These are phyloP conservation scores for Tardiomyces blankii DNA, from an alignment of 1,139 yeast genomes.

Conservation along the genomic window DNA sequence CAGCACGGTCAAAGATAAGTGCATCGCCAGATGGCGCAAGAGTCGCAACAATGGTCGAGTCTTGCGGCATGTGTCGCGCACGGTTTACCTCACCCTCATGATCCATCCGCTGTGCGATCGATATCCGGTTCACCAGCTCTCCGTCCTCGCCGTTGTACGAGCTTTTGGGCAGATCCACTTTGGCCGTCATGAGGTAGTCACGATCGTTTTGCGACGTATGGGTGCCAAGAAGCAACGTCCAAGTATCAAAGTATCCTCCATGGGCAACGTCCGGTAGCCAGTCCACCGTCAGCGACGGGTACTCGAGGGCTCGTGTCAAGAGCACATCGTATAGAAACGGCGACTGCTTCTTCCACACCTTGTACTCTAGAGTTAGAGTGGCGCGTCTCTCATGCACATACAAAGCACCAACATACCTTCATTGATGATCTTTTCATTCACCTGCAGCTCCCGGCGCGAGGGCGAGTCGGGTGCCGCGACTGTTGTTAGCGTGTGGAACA, in stretches of 20 bases:
- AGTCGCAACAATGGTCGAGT: slow-evolving; percentile 60
- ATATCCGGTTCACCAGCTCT: slow-evolving; percentile 24
- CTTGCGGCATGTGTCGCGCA: slow-evolving; percentile 80
- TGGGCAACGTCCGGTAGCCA: slow-evolving; percentile 27
- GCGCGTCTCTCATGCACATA: neutral
- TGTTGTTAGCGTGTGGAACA: neutral
- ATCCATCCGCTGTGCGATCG: slow-evolving; percentile 41
- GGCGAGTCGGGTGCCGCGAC: neutral
- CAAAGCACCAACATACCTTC: slow-evolving; percentile 26
- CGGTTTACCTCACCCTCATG: slow-evolving; percentile 62
- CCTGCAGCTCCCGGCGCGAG: slow-evolving; percentile 32
- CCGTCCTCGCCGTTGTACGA: slow-evolving; percentile 12
- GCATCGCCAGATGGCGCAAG: slow-evolving; percentile 69
- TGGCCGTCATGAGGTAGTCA: slow-evolving; percentile 65
- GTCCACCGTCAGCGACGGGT: slow-evolving; percentile 37
- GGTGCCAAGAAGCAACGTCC: slow-evolving; percentile 57
- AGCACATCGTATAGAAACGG: slow-evolving; percentile 76
- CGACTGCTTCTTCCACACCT: slow-evolving; percentile 88
- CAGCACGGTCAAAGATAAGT: slow-evolving; percentile 37
- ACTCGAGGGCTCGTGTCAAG: slow-evolving; percentile 51
- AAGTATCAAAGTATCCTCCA: slow-evolving; percentile 10
- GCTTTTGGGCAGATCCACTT: slow-evolving; percentile 56
- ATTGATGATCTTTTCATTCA: slow-evolving; percentile 34
- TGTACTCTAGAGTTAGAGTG: slow-evolving; percentile 42
- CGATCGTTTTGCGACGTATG: slow-evolving; percentile 73